These are phyloP conservation scores for Mediolabrus comicus DNA, from an alignment of 108 stramenopile genomes.

Conservation along the genomic window DNA sequence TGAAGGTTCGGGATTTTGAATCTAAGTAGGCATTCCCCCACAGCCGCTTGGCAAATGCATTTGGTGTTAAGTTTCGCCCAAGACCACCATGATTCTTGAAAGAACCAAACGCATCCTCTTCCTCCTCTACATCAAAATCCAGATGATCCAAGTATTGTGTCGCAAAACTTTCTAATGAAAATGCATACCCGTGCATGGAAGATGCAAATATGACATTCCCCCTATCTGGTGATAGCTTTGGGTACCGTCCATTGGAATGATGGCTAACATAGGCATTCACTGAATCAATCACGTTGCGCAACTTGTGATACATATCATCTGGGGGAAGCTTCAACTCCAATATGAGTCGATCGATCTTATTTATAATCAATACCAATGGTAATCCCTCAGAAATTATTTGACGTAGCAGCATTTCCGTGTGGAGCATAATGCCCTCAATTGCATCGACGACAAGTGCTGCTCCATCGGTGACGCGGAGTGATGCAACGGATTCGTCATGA, in stretches of 20 bases:
- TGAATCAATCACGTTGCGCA: conserved; percentile 85
- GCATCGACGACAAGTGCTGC: conserved; percentile 93
- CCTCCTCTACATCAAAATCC: conserved; percentile 40
- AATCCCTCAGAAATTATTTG: conserved; percentile 83
- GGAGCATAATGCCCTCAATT: conserved; percentile 95
- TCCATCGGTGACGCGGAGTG: conserved; percentile 84
- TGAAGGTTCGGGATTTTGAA: conserved; percentile 59
- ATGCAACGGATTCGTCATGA: conserved; percentile 92
- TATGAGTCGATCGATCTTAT: conserved; percentile 96
- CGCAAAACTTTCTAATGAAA: conserved; percentile 89
- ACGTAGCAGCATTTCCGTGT: conserved; percentile 85
- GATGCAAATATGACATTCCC: conserved; percentile 94
- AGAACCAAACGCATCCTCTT: conserved; percentile 21
- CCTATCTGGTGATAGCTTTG: conserved; percentile 66
- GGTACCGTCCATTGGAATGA: conserved; percentile 70
- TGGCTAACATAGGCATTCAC: conserved; percentile 76
- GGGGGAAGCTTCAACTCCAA: conserved; percentile 95
- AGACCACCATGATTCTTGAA: conserved; percentile 39
- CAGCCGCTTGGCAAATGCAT: conserved; percentile 79
- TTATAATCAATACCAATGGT: conserved; percentile 81
- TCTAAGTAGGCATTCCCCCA: conserved; percentile 96
- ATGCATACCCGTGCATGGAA: conserved; percentile 87
- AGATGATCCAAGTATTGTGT: conserved; percentile 77
- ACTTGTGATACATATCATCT: conserved; percentile 93
- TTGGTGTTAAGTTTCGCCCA: conserved; percentile 66